These are phyloP conservation scores for Xylariales sp. DNA, from an alignment of 2,329 filamentous ascomycete species.

Conservation along the genomic window DNA sequence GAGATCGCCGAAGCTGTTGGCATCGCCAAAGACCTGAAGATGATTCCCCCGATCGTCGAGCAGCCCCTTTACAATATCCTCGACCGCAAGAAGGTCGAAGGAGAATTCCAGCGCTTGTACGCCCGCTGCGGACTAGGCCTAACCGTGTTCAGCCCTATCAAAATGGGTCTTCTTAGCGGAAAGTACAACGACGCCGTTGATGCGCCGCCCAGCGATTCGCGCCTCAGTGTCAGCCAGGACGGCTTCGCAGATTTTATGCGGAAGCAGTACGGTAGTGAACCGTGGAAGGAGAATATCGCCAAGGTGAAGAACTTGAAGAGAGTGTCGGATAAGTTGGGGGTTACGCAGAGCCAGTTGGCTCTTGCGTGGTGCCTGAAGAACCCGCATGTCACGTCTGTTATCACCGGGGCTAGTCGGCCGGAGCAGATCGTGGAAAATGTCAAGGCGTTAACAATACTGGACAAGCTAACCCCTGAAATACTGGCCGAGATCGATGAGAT, in stretches of 20 bases:
- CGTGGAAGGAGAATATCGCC: constrained; percentile 52
- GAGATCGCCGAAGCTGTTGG: constrained; percentile 62
- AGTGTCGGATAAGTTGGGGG: constrained; percentile 60
- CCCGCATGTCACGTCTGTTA: constrained; percentile 55
- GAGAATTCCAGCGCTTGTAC: constrained; percentile 57
- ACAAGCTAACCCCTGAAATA: constrained; percentile 55
- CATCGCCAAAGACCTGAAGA: constrained; percentile 53
- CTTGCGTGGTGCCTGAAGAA: constrained; percentile 61
- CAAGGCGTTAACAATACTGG: constrained; percentile 44
- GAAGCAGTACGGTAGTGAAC: constrained; percentile 45
- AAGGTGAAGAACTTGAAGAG: constrained; percentile 56
- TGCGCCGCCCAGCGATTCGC: constrained; percentile 38
- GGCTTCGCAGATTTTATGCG: constrained; percentile 53
- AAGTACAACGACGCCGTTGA: constrained; percentile 64
- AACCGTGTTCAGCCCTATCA: constrained; percentile 59
- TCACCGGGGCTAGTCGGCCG: constrained; percentile 53
- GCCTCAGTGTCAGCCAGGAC: constrained; percentile 27
- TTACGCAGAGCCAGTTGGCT: constrained; percentile 52
- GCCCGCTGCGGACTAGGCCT: constrained; percentile 55
- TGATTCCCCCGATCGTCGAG: constrained; percentile 62
- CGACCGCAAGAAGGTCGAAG: constrained; percentile 56
- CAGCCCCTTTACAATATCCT: constrained; percentile 66
- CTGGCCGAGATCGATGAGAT: constrained; percentile 56
- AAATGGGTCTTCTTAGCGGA: constrained; percentile 57
- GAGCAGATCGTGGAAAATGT: constrained; percentile 59